A percentile compares a stretch with the other conserved stretches of the same genome.
Evolutionary conservation across 2,329 filamentous ascomycete genomes (phyloP).

Genomic region (Phyllosticta paracitricarpa): DNA sequence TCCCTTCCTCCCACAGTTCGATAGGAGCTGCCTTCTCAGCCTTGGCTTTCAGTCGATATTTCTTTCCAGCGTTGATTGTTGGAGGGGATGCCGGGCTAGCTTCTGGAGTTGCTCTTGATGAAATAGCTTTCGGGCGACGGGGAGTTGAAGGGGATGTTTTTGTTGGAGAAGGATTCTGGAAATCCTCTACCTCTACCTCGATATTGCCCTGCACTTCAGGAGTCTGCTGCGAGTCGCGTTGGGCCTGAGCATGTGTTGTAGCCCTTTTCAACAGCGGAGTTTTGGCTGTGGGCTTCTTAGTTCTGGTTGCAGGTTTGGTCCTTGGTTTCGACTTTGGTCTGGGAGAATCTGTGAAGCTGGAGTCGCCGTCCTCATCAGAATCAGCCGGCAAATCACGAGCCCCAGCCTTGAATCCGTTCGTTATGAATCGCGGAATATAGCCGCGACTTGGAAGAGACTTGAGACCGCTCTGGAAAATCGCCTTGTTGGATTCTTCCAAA

Average conservation of each 20-base stretch:
- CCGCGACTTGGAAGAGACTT: conserved; percentile 5
- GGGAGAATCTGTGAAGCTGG: neutral
- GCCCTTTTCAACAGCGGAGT: neutral
- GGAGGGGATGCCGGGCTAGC: neutral
- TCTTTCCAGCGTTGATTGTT: neutral
- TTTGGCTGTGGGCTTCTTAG: neutral
- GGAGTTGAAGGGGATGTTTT: neutral
- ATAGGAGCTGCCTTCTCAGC: neutral
- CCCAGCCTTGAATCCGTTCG: neutral
- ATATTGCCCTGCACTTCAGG: neutral
- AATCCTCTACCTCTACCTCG: neutral
- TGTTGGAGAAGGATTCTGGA: neutral
- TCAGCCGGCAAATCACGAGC: neutral
- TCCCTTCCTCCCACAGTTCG: neutral
- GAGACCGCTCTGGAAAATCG: neutral
- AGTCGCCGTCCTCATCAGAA: neutral
- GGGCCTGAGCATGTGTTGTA: neutral
- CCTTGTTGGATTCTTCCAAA: conserved; percentile 17
- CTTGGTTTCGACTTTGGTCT: neutral
- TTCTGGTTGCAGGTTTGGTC: neutral
- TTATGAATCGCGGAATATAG: conserved; percentile 2
- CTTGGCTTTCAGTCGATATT: neutral
- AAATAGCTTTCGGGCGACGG: neutral
- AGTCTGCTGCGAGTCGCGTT: neutral
- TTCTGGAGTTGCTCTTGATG: neutral